phyloP scores from a whole-genome alignment of 2,329 filamentous ascomycete genomes.

The Colletotrichum tamarilloi region DNA sequence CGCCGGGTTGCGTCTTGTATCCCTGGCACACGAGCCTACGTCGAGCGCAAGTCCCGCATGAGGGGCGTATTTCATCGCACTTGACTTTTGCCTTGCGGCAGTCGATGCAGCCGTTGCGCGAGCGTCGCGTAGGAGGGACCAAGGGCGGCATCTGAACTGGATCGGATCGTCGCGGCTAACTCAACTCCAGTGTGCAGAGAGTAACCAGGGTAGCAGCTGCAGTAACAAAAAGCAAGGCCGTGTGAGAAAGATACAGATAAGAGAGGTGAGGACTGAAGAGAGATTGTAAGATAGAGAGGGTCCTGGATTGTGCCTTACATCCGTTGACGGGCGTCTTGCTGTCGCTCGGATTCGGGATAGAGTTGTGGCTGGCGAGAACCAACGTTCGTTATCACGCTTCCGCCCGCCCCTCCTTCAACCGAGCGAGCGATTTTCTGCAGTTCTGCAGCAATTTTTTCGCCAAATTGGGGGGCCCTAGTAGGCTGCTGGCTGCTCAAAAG shows the following conservation, averaged over 20 bases:
- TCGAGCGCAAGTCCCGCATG: slow-evolving; percentile 46
- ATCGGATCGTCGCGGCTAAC: not conserved
- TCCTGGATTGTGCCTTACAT: not conserved
- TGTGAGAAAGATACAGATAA: not conserved
- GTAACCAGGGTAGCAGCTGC: not conserved
- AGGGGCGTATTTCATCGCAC: slow-evolving; percentile 44
- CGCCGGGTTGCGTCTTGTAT: slow-evolving; percentile 36
- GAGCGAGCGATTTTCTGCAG: not conserved
- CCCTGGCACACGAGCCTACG: slow-evolving; percentile 44
- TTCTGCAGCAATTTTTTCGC: not conserved
- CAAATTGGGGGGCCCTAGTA: not conserved
- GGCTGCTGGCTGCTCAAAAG: not conserved
- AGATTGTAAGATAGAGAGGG: not conserved
- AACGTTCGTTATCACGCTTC: not conserved
- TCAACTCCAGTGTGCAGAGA: not conserved
- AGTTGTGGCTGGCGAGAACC: not conserved
- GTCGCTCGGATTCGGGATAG: not conserved
- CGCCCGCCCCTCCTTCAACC: not conserved
- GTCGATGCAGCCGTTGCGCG: slow-evolving; percentile 47
- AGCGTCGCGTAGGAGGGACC: slow-evolving; percentile 34
- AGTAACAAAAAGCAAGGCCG: not conserved
- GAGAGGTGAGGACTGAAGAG: not conserved
- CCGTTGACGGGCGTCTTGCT: not conserved
- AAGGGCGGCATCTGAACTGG: slow-evolving; percentile 11
- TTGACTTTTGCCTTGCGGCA: slow-evolving; percentile 46